A percentile compares a stretch with the other conserved stretches of the same genome.
Conservation (phyloP, 345 rosid species). For the Arabidopsis thaliana region DNA sequence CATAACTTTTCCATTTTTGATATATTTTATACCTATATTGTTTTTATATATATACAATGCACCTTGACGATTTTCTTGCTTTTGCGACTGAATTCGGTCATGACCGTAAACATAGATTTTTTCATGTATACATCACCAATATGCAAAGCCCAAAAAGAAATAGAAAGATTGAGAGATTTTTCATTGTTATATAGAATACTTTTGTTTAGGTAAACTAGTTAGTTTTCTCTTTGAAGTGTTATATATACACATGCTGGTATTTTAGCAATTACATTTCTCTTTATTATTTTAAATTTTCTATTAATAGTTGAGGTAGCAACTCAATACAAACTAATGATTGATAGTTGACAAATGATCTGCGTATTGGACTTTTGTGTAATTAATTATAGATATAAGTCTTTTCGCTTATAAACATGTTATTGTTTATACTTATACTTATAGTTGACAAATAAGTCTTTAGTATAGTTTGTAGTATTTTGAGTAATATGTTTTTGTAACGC, state of each 20-base stretch:
- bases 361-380: no score
- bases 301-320: neutral
- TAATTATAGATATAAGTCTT: no score
- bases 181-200: neutral
- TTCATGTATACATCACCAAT: constrained; percentile 8
- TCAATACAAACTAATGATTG: neutral
- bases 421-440: no score
- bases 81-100: neutral
- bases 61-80: neutral
- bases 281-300: constrained; percentile 2
- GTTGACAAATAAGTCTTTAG: no score
- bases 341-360: no score
- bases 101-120: neutral
- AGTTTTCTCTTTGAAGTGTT: neutral
- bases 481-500: no score
- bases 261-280: neutral
- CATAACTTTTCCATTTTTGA: neutral
- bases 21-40: neutral
- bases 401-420: no score
- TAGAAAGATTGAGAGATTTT: constrained; percentile 19
- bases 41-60: neutral
- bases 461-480: no score
- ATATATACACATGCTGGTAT: neutral
- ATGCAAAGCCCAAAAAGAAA: constrained; percentile 19
- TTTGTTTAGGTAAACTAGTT: neutral